Evolutionary conservation across 225 moss, liverwort and hornwort species (phyloP).

Genomic region (Pseudoscleropodium purum): DNA sequence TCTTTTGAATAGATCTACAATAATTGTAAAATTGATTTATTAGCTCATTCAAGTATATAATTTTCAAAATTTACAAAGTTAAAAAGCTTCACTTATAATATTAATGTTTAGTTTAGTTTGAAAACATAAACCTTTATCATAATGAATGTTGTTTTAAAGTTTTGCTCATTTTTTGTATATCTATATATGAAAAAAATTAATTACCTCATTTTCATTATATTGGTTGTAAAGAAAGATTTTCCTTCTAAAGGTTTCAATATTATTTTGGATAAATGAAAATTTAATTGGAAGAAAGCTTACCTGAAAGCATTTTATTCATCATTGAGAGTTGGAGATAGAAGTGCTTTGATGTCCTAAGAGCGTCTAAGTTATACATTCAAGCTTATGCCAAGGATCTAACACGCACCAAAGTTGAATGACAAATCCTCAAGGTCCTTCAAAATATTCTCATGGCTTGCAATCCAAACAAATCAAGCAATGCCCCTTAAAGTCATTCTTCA

Average conservation of each 20-base stretch:
- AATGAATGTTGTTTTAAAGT: neutral
- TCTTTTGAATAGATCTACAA: neutral
- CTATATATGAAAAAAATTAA: too few species aligned
- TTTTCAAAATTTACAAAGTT: neutral
- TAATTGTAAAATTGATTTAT: neutral
- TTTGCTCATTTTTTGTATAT: neutral
- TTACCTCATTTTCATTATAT: neutral
- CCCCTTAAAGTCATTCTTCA: neutral
- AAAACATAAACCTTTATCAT: fast-evolving
- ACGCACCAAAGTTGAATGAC: fast-evolving
- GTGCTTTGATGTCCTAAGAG: neutral
- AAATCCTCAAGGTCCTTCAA: neutral
- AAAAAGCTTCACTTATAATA: neutral
- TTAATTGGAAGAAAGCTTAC: neutral
- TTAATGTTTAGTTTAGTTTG: neutral
- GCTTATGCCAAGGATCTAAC: neutral
- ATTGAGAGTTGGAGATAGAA: fast-evolving
- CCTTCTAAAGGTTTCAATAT: fast-evolving
- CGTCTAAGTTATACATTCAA: too few species aligned
- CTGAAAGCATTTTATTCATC: fast-evolving
- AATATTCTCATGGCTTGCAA: fast-evolving
- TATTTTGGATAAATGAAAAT: neutral
- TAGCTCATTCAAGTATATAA: neutral
- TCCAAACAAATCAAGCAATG: neutral
- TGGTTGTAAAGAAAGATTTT: neutral